Conservation (phyloP, 179 eudicot species). For the Silene noctiflora region DNA sequence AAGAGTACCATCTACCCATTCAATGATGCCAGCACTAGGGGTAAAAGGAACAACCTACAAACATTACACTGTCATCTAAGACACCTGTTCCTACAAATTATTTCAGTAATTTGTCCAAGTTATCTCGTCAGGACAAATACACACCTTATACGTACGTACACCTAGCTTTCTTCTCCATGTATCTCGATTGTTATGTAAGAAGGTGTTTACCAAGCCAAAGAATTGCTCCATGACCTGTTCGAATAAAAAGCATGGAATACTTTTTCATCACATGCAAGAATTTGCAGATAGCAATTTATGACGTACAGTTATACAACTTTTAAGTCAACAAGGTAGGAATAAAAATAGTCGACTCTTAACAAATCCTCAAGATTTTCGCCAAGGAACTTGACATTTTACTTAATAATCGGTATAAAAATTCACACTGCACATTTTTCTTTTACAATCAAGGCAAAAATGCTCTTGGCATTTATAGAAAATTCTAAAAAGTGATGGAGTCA, state of each 20-base stretch:
- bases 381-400: background rate
- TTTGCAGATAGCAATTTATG: background rate
- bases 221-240: slow-evolving; percentile 98
- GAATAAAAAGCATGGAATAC: slow-evolving; percentile 14
- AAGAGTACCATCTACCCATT: slow-evolving; percentile 97
- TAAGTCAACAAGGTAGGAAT: background rate
- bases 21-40: slow-evolving; percentile 99
- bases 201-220: slow-evolving; percentile 92
- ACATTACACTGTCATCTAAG: slow-evolving; percentile 14
- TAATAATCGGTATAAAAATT: background rate
- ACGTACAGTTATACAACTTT: background rate
- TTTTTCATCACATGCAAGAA: slow-evolving; percentile 6
- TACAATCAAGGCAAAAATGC: background rate
- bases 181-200: slow-evolving; percentile 80
- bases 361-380: background rate
- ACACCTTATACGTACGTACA: slow-evolving; percentile 93
- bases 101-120: background rate
- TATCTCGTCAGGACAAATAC: slow-evolving; percentile 8
- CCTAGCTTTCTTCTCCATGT: slow-evolving; percentile 86
- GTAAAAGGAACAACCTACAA: slow-evolving; percentile 95
- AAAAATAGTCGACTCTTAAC: background rate
- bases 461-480: slow-evolving; percentile 2
- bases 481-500: background rate
- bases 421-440: background rate
- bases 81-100: slow-evolving; percentile 4